phyloP scores from a whole-genome alignment of 768 basidiomycete genomes.

The Leucocoprinus birnbaumii region DNA sequence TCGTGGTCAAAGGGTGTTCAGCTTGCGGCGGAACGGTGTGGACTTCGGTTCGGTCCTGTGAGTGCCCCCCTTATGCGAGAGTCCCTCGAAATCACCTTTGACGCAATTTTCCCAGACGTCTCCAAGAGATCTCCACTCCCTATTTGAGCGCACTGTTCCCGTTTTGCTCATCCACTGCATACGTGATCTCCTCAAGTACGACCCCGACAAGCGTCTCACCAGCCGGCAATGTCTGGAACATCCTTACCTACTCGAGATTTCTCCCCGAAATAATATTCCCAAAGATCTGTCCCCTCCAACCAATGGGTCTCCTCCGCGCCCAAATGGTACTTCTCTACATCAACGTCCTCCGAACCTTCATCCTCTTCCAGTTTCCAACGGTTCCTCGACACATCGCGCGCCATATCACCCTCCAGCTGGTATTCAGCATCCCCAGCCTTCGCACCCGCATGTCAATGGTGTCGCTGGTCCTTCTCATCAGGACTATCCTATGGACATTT shows the following conservation, averaged over 20 bases:
- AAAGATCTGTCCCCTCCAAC: slow-evolving; percentile 30
- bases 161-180: slow-evolving; percentile 87
- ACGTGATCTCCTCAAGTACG: slow-evolving; percentile 86
- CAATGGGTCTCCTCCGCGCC: slow-evolving; percentile 30
- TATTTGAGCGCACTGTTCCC: slow-evolving; percentile 81
- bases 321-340: slow-evolving; percentile 20
- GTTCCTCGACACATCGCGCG: slow-evolving; percentile 28
- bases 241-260: slow-evolving; percentile 82
- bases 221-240: slow-evolving; percentile 86
- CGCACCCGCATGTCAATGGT: slow-evolving; percentile 15
- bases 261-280: slow-evolving; percentile 63
- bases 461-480: slow-evolving; percentile 27
- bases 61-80: slow-evolving; percentile 21
- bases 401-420: slow-evolving; percentile 43
- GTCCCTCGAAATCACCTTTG: background rate
- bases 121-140: slow-evolving; percentile 64
- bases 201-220: slow-evolving; percentile 84
- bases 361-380: slow-evolving; percentile 47
- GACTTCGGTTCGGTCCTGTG: slow-evolving; percentile 90
- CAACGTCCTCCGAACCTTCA: slow-evolving; percentile 33
- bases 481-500: slow-evolving; percentile 63
- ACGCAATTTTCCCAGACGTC: slow-evolving; percentile 40
- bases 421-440: slow-evolving; percentile 16
- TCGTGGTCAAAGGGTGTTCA: slow-evolving; percentile 82
- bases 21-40: slow-evolving; percentile 75